Percentiles rank a stretch among this genome's conserved stretches.
These are phyloP conservation scores for Coprinopsis sp. DNA, from an alignment of 768 basidiomycete species.

Conservation along the genomic window DNA sequence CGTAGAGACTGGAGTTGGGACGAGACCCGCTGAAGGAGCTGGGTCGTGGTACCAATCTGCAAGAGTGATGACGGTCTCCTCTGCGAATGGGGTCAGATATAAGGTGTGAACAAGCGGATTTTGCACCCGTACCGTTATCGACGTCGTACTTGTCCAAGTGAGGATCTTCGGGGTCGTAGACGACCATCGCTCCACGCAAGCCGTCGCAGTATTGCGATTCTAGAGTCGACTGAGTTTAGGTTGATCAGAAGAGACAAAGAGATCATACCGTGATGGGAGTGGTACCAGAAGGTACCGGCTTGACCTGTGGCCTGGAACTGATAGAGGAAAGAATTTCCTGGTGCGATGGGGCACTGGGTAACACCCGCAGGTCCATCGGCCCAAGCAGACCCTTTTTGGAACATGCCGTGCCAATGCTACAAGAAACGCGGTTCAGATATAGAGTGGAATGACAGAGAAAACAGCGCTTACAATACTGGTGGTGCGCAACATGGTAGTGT, in stretches of 20 bases:
- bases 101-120: not conserved
- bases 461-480: constrained; percentile 34
- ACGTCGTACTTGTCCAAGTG: constrained; percentile 19
- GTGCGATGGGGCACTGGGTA: constrained; percentile 42
- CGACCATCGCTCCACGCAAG: constrained; percentile 11
- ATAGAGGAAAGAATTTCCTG: constrained; percentile 34
- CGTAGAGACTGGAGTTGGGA: constrained; percentile 14
- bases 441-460: not conserved
- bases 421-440: not conserved
- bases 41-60: constrained; percentile 39
- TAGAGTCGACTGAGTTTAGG: not conserved
- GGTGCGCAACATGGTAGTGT: constrained; percentile 32
- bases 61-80: constrained; percentile 42
- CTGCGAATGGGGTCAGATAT: constrained; percentile 15
- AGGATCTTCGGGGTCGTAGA: constrained; percentile 18
- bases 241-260: not conserved
- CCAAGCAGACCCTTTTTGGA: constrained; percentile 27
- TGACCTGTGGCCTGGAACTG: constrained; percentile 32
- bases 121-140: constrained; percentile 7
- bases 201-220: constrained; percentile 12
- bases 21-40: constrained; percentile 16
- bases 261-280: constrained; percentile 24
- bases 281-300: constrained; percentile 44
- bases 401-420: constrained; percentile 33
- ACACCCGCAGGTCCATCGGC: constrained; percentile 29